Evolutionary conservation across 1,284 basidiomycete genomes (phyloP), one percentile per base, ranked within the genome.

Genomic region (Ceratobasidium papillatum): DNA sequence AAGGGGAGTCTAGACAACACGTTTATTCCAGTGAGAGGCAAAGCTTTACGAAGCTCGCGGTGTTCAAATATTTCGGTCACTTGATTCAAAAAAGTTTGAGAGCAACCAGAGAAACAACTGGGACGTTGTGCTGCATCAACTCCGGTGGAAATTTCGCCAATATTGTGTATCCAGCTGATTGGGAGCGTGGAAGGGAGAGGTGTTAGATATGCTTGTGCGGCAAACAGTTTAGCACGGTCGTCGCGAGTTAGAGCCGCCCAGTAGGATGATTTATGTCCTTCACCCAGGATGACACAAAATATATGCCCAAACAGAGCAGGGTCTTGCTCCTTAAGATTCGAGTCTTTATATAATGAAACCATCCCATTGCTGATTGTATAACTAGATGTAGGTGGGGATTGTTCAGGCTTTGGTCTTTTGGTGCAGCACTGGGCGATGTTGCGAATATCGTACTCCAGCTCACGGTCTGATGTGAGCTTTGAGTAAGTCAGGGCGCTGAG

Each of bases 161-260:
- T n/a, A 27, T 36, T 7, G 3, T 43, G 36, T 19, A 43, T 43
- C 59, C 59, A 61, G 12, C 25, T 43, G 7, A 36, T 61, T 9
- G 59, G 36, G 11, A 61, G 59, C 9, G 59, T 41, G 12, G 59
- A 22, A n/a, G 59, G 59, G 19, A 69, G 66, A 2, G 34, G 38
- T 3, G 66, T 69, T 17, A 69, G 38, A 22, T 38, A 30, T 3
- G 30, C 47, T 11, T 43, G 52, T 2, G 66, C 66, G 8, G 52
- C 66, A n/a, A 51, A 69, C 2, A 69, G 52, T 17, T 56, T 45
- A 3, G 12, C 5, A 7, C 66, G 66, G 1, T 69, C 52, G 7
- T 69, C 41, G n/a, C 66, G 34, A 47, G 51, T 69, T 11, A 69
- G 19, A 17, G n/a, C 51, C 32, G 4, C 41, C 66, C 66, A 69